A percentile compares a stretch with the other conserved stretches of the same genome.
These are phyloP conservation scores for Cordyceps farinosa DNA, from an alignment of 2,329 filamentous ascomycete species.

Conservation along the genomic window DNA sequence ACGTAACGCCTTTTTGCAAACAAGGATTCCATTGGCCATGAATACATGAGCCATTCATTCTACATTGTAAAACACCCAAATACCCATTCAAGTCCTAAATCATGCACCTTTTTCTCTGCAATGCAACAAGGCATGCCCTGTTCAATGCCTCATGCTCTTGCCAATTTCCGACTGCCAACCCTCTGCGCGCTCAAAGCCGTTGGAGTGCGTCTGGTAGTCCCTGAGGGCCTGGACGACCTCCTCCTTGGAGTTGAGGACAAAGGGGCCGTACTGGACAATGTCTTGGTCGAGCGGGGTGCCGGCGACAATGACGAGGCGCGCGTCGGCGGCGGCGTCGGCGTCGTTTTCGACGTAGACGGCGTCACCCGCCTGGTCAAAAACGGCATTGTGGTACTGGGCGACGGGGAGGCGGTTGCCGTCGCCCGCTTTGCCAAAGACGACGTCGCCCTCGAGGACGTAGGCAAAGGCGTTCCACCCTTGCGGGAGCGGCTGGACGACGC, in stretches of 20 bases:
- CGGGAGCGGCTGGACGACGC: slow-evolving; percentile 71
- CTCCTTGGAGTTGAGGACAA: slow-evolving; percentile 70
- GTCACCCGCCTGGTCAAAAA: slow-evolving; percentile 79
- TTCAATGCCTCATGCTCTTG: slow-evolving; percentile 59
- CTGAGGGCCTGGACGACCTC: slow-evolving; percentile 73
- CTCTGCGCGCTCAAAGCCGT: slow-evolving; percentile 76
- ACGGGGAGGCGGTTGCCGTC: slow-evolving; percentile 46
- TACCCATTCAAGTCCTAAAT: too few species aligned
- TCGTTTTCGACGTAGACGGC: slow-evolving; percentile 68
- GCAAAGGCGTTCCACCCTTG: slow-evolving; percentile 85
- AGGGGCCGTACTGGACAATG: slow-evolving; percentile 80
- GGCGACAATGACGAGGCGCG: slow-evolving; percentile 67
- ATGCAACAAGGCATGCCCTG: too few species aligned
- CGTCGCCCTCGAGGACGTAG: slow-evolving; percentile 75
- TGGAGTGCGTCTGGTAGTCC: slow-evolving; percentile 68
- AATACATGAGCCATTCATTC: too few species aligned
- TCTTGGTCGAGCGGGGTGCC: slow-evolving; percentile 77
- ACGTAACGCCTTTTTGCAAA: too few species aligned
- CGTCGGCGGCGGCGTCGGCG: slow-evolving; percentile 56
- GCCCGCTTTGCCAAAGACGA: slow-evolving; percentile 56
- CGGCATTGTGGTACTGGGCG: slow-evolving; percentile 77
- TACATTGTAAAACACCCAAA: too few species aligned
- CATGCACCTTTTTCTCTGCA: too few species aligned
- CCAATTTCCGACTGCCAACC: slow-evolving; percentile 86
- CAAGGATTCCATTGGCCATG: too few species aligned